Evolutionary conservation across 2,329 filamentous ascomycete species (phyloP).

Genomic region (Triangularia verruculosa): DNA sequence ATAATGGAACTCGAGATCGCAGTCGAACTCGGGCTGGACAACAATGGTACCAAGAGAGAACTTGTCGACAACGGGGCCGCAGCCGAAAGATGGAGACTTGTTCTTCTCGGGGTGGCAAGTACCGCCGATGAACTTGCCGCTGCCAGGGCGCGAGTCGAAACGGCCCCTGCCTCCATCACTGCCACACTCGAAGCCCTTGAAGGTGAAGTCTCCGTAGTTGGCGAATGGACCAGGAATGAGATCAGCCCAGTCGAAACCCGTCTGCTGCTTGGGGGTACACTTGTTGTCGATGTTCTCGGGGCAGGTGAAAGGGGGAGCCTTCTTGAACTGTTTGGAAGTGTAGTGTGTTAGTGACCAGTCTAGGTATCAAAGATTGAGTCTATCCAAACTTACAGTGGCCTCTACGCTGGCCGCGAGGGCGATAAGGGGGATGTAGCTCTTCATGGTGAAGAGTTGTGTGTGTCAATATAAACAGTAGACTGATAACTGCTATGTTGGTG

Average conservation of each 20-base stretch:
- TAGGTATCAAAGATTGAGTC: background rate
- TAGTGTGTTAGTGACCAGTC: constrained; percentile 22
- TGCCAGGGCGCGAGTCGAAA: constrained; percentile 45
- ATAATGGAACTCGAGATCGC: constrained; percentile 81
- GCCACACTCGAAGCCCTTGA: constrained; percentile 69
- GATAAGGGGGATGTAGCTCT: constrained; percentile 47
- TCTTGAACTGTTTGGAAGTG: constrained; percentile 26
- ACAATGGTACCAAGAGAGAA: constrained; percentile 78
- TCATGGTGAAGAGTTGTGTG: constrained; percentile 42
- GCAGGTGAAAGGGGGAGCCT: constrained; percentile 55
- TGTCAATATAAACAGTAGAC: constrained; percentile 17
- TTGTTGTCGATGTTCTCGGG: constrained; percentile 73
- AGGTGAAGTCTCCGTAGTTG: constrained; percentile 69
- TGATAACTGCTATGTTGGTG: constrained; percentile 7
- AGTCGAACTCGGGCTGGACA: constrained; percentile 70
- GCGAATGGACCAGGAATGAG: constrained; percentile 60
- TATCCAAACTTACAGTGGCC: constrained; percentile 39
- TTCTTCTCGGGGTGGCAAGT: constrained; percentile 45
- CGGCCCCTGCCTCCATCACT: constrained; percentile 54
- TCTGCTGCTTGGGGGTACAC: constrained; percentile 67
- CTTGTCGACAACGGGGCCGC: constrained; percentile 44
- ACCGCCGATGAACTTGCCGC: constrained; percentile 59
- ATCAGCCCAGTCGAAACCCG: constrained; percentile 69
- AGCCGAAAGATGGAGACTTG: constrained; percentile 58
- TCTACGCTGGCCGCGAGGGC: constrained; percentile 51